Evolutionary conservation across 768 basidiomycete genomes (phyloP), one percentile per base, ranked within the genome.

Genomic region (Cystofilobasidium bisporidii): DNA sequence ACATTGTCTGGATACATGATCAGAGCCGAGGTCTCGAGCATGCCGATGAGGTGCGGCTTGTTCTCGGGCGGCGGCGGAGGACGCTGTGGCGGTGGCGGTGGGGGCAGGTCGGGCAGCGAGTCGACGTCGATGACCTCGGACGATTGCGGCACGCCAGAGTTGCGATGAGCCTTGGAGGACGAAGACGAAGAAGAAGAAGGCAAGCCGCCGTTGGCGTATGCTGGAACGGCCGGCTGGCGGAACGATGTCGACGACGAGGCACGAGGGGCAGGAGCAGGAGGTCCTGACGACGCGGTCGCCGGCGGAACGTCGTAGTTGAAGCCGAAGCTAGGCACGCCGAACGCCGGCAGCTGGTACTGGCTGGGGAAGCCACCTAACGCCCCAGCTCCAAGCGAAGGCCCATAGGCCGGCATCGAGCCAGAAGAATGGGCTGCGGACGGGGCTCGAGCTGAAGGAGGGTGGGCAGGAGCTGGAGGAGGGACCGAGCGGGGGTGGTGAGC

Each of bases 1-100:
- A 56, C 32, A n/a, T 24, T 64, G 3, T 56, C 53, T 1, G 67
- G 67, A n/a, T 69, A 69, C 50, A 64, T 43, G 33, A 69, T 64
- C 26, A 69, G 47, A 15, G 67, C 67, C 36, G 67, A 57, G 43
- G 67, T 69, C 28, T 47, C 24, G 28, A 69, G 32, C 43, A 47
- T 45, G 20, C 67, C 67, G 32, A 69, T 40, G 41, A 69, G 56
- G 30, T 45, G 56, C 3, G 61, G 61, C 26, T 47, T 48, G 22
- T 55, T 40, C 22, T 58, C 30, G 11, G 48, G 60, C 15, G 60
- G 50, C 55, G 56, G 56, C 20, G 55, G 38, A 24, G 66, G 60
- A 0, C 58, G 24, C n/a, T 33, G 45, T 8, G n/a, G 22, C n/a
- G 47, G 47, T n/a, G 47, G 47, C 47, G 47, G 47, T 6, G 47